Evolutionary conservation across 257 asterid genomes (phyloP), one percentile per base, ranked within the genome.

Genomic region (Solanum etuberosum): DNA sequence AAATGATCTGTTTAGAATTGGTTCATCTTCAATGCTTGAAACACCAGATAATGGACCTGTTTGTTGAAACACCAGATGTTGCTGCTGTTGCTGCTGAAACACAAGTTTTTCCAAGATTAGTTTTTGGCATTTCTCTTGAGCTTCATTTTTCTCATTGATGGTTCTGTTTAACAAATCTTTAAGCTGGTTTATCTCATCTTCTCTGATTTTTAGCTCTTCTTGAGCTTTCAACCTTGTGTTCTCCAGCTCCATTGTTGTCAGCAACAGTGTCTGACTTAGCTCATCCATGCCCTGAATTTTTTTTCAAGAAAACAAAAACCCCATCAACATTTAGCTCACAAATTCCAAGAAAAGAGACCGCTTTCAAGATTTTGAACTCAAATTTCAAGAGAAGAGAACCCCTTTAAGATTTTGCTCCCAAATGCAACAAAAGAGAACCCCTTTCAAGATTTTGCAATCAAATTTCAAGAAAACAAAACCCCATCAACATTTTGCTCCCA

Each of bases 271-370:
- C 35, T 93, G 95, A 90, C 93, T 91, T 4, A 95, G 80, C 87
- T 97, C 98, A 88, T 97, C 98, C 95, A 94, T 87, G 65, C 91
- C 91, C 99, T 96, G 94, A 86, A n/a, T 46, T 46, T 46, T 43
- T 43, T 25, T 14, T 15, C 37, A 86, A 85, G 29, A n/a, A 71
- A 85, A 89, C 16, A 43, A 59, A 59, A 31, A 5, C 43, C 11
- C 11, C 38, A 77, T 20, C 9, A 35, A 48, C 29, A 67, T 16
- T 73, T 67, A 10, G 37, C 71, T 83, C 31, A 59, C 34, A 84
- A 51, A 51, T 51, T 51, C 61, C 61, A 51, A 51, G 1, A 51
- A 5, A 5, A 18, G 61, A 51, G 61, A 51, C 61, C 61, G n/a
- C 4, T 51, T 51, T 51, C 61, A 51, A 51, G 61, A 51, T 51